A percentile compares a stretch with the other conserved stretches of the same genome.
Conservation (phyloP, 2,329 filamentous ascomycete species). For the Ascochyta fabae region DNA sequence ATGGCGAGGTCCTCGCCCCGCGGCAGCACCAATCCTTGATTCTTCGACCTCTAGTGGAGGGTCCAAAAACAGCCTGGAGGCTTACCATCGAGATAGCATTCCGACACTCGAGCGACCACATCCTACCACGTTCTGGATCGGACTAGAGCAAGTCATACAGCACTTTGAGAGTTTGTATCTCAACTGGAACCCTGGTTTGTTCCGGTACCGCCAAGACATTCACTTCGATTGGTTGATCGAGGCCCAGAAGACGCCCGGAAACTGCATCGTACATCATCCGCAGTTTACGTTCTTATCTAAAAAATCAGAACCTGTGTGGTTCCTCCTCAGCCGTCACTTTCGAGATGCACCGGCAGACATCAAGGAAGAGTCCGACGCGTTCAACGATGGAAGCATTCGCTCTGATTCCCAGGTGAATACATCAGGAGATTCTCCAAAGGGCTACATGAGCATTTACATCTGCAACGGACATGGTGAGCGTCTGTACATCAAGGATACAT, state of each 20-base stretch:
- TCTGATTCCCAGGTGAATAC: slow-evolving; percentile 30
- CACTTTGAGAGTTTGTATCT: slow-evolving; percentile 96
- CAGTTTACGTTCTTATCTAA: slow-evolving; percentile 64
- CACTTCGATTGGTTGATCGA: slow-evolving; percentile 84
- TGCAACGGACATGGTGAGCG: slow-evolving; percentile 74
- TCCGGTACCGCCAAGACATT: slow-evolving; percentile 80
- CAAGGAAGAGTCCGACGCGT: slow-evolving; percentile 40
- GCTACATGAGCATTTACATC: slow-evolving; percentile 87
- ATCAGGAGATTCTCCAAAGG: slow-evolving; percentile 54
- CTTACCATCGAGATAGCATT: slow-evolving; percentile 35
- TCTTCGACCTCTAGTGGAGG: slow-evolving; percentile 23
- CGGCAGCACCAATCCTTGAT: slow-evolving; percentile 24
- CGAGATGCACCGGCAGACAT: slow-evolving; percentile 58
- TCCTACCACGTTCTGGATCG: slow-evolving; percentile 93
- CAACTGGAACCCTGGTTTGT: slow-evolving; percentile 93
- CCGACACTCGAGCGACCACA: slow-evolving; percentile 45
- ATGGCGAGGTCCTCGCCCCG: slow-evolving; percentile 65
- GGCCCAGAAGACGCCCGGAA: slow-evolving; percentile 63
- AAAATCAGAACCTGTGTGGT: slow-evolving; percentile 72
- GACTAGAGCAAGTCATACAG: slow-evolving; percentile 83
- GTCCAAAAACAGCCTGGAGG: slow-evolving; percentile 27
- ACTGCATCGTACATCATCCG: slow-evolving; percentile 73
- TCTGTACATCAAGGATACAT: slow-evolving; percentile 75
- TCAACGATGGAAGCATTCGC: slow-evolving; percentile 40
- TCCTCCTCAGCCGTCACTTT: slow-evolving; percentile 87